Base-by-base conservation (phyloP, 441 rosid genomes). In the Erysimum cheiri region DNA sequence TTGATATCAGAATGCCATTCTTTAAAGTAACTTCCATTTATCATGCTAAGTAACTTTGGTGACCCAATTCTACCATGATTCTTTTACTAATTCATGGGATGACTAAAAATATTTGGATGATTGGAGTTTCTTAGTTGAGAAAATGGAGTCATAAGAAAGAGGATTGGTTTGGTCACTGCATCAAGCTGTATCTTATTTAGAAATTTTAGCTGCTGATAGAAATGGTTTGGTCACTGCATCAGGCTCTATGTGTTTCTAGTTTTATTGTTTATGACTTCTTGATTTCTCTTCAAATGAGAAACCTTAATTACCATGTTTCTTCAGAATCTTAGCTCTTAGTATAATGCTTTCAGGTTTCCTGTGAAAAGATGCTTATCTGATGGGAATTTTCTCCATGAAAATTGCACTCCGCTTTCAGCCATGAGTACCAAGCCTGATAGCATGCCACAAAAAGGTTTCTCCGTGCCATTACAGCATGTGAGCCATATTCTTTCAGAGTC, bases 291-390 rank as follows among this genome's bases (percentile, higher is more conserved):
- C 5, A 46, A 33, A 69, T 24, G 29, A 46, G 17, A 57, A 57
- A 33, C 36, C 64, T 54, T 32, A 11, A 46, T 17, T 15, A 19
- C 31, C 32, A 12, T 31, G 35, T 66, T 68, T 48, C 22, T 11
- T 69, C 48, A 48, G 63, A 37, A 6, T 13, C 24, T 58, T 62
- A 65, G 72, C 74, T 59, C 49, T 47, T 49, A 69, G 48, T 71
- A 67, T 55, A 60, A 60, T 64, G 60, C 70, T 67, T 80, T 60
- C 80, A 94, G 98, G 89, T 82, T 87, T 62, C 69, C 78, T 71
- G 84, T 86, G 80, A 86, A 88, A 76, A 84, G 97, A 80, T 91
- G 87, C 77, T 84, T 88, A 56, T 96, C 97, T 32, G 98, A 89
- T 81, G 97, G 98, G 76, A 89, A 88, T 77, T 80, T 93, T 73